These are phyloP conservation scores for Saccharomyces hybrid DNA, from an alignment of 1,139 yeast species.

Conservation along the genomic window DNA sequence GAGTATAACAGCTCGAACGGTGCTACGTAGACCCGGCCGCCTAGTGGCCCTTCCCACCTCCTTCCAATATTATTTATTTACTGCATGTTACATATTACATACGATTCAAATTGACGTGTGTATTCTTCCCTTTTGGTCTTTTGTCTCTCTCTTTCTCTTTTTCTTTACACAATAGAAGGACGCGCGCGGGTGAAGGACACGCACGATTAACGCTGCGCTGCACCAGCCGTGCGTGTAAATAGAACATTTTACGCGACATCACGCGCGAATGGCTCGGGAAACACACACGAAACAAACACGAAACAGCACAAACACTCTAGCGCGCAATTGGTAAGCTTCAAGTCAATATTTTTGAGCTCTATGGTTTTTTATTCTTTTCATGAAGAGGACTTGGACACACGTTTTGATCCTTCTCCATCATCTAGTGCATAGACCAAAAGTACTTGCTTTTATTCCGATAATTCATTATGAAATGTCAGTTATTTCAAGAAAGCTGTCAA, in stretches of 20 bases:
- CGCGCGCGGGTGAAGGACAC: neutral
- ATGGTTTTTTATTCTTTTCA: too few relatives aligned
- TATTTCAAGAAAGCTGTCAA: neutral
- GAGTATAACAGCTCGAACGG: neutral
- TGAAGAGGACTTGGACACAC: too few relatives aligned
- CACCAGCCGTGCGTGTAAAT: constrained; percentile 1
- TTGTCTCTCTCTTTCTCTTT: neutral
- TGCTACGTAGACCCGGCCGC: neutral
- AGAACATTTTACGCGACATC: neutral
- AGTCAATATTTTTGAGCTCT: too few relatives aligned
- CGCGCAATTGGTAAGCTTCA: too few relatives aligned
- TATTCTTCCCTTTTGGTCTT: neutral
- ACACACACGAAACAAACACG: neutral
- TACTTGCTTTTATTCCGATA: neutral
- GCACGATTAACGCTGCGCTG: neutral
- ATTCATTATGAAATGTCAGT: neutral
- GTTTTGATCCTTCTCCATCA: too few relatives aligned
- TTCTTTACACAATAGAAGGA: neutral
- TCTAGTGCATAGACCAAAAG: too few relatives aligned
- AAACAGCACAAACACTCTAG: neutral
- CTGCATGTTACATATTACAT: constrained; percentile 1
- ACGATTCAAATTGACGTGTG: neutral
- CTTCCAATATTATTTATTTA: neutral
- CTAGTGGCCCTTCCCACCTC: neutral
- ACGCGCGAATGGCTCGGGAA: neutral